Evolutionary conservation across 164 flowering plant genomes (phyloP).

Genomic region (Euptelea pleiosperma): DNA sequence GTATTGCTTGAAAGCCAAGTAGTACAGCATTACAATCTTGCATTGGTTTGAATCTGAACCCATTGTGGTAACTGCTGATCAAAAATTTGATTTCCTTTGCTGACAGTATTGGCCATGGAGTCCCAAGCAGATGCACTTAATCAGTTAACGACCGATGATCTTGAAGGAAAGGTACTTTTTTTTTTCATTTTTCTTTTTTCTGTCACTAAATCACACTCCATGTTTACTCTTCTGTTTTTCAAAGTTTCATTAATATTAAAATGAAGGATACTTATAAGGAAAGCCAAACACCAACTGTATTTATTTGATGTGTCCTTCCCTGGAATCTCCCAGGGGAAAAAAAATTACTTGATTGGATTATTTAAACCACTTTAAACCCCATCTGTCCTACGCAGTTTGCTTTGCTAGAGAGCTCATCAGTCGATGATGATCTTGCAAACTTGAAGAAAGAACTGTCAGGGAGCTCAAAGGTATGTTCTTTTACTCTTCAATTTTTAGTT

Average conservation of each 20-base stretch:
- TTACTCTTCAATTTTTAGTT: too few relatives aligned
- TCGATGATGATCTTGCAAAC: slow-evolving; percentile 81
- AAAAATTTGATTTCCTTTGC: slow-evolving; percentile 13
- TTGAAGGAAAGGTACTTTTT: slow-evolving; percentile 87
- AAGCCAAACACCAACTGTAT: too few relatives aligned
- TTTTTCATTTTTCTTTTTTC: neutral
- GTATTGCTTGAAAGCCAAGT: too few relatives aligned
- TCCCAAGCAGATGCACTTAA: slow-evolving; percentile 92
- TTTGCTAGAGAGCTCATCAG: slow-evolving; percentile 76
- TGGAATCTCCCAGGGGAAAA: neutral
- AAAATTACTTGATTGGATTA: neutral
- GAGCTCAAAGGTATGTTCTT: slow-evolving; percentile 51
- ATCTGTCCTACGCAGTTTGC: slow-evolving; percentile 62
- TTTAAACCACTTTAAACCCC: neutral
- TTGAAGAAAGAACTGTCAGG: slow-evolving; percentile 84
- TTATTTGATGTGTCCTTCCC: too few relatives aligned
- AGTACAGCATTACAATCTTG: too few relatives aligned
- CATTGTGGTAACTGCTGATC: neutral
- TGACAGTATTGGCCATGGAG: slow-evolving; percentile 86
- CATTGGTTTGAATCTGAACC: neutral
- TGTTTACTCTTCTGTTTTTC: neutral
- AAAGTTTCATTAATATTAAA: neutral
- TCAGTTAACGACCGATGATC: slow-evolving; percentile 80
- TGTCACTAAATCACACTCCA: neutral
- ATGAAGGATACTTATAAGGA: neutral